A percentile compares a stretch with the other conserved stretches of the same genome.
phyloP scores from a whole-genome alignment of 148 eudicot genomes.

The Fagopyrum homotropicum region DNA sequence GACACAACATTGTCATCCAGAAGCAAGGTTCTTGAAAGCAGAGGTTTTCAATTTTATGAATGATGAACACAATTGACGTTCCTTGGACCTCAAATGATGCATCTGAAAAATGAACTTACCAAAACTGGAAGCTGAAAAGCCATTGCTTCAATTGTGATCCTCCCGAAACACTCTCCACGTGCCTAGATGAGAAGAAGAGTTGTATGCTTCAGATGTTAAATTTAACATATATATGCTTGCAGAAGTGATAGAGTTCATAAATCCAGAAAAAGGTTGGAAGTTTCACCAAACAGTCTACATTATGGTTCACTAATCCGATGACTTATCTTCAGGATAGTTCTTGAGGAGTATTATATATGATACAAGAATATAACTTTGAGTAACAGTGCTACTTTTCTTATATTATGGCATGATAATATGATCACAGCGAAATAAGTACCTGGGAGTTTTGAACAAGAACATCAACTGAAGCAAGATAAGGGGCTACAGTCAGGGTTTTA shows the following conservation, averaged over 20 bases:
- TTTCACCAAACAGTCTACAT: neutral
- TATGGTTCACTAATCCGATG: neutral
- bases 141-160: conserved; percentile 99
- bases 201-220: conserved; percentile 11
- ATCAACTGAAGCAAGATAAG: conserved; percentile 84
- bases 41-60: neutral
- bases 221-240: neutral
- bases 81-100: neutral
- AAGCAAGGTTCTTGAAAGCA: neutral
- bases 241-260: neutral
- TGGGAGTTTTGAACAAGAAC: conserved; percentile 96
- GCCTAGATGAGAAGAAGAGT: conserved; percentile 35
- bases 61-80: neutral
- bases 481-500: conserved; percentile 83
- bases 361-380: neutral
- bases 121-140: conserved; percentile 92
- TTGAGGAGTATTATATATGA: neutral
- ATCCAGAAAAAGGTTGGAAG: neutral
- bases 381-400: neutral
- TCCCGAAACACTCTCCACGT: conserved; percentile 95
- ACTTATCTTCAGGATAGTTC: neutral
- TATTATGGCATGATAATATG: conserved; percentile 1
- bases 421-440: conserved; percentile 25
- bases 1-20: neutral
- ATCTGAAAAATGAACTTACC: conserved; percentile 32